Conservation (phyloP, 2,329 filamentous ascomycete genomes). For the Aureobasidium namibiae region DNA sequence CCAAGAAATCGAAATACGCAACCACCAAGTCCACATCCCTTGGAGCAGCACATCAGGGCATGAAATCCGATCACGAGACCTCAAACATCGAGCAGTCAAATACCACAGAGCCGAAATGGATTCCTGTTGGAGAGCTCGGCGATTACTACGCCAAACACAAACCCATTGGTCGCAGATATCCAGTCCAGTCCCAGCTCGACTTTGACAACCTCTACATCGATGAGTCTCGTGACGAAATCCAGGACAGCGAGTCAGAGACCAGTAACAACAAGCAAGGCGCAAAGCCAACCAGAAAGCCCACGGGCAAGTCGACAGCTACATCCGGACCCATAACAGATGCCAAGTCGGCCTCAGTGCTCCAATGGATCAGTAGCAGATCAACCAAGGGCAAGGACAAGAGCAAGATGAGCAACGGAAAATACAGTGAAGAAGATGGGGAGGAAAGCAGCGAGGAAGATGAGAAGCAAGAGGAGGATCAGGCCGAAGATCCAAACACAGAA, state of each 20-base stretch:
- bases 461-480: neutral
- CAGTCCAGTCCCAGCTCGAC: neutral
- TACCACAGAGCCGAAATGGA: neutral
- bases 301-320: neutral
- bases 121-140: neutral
- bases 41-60: neutral
- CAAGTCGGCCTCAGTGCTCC: neutral
- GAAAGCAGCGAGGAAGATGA: neutral
- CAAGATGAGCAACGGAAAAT: neutral
- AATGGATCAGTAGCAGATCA: too few species aligned
- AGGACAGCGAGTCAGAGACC: neutral
- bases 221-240: neutral
- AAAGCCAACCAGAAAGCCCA: neutral
- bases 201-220: neutral
- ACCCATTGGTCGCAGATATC: neutral
- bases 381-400: neutral
- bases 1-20: neutral
- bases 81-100: neutral
- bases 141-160: neutral
- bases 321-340: neutral
- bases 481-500: neutral
- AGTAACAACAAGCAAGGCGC: neutral
- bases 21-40: neutral
- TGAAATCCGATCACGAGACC: neutral
- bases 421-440: neutral